Conservation (phyloP, 2,329 filamentous ascomycete species). For the Sphaerulina populicola region DNA sequence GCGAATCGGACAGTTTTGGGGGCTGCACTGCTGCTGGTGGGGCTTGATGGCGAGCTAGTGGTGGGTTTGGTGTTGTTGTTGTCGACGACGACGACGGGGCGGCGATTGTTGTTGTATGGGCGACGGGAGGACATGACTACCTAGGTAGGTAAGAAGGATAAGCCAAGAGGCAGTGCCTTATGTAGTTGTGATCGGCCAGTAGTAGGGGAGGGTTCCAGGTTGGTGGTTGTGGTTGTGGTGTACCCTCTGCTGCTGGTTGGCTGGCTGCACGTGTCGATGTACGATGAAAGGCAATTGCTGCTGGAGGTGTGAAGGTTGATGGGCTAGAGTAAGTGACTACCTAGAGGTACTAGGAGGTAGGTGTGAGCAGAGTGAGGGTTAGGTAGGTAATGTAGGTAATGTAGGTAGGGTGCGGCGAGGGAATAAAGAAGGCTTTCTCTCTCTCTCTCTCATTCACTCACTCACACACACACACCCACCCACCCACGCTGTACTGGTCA, state of each 20-base stretch:
- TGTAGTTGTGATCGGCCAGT: background rate
- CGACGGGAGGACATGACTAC: slow-evolving; percentile 17
- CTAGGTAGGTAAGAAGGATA: background rate
- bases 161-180: background rate
- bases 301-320: background rate
- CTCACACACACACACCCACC: too few relatives aligned
- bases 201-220: background rate
- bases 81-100: slow-evolving; percentile 26
- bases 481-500: too few relatives aligned
- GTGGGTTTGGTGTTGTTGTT: slow-evolving; percentile 17
- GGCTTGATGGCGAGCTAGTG: slow-evolving; percentile 23
- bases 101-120: slow-evolving; percentile 5
- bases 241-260: background rate
- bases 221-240: too few relatives aligned
- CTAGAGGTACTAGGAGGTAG: too few relatives aligned
- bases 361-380: too few relatives aligned
- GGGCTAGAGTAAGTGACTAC: background rate
- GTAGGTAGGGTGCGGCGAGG: too few relatives aligned
- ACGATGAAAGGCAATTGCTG: background rate
- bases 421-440: too few relatives aligned
- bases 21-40: slow-evolving; percentile 18
- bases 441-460: too few relatives aligned
- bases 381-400: too few relatives aligned
- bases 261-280: background rate
- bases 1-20: slow-evolving; percentile 29